A percentile compares a stretch with the other conserved stretches of the same genome.
These are phyloP conservation scores for Phialophora expanda DNA, from an alignment of 2,329 filamentous ascomycete species.

Conservation along the genomic window DNA sequence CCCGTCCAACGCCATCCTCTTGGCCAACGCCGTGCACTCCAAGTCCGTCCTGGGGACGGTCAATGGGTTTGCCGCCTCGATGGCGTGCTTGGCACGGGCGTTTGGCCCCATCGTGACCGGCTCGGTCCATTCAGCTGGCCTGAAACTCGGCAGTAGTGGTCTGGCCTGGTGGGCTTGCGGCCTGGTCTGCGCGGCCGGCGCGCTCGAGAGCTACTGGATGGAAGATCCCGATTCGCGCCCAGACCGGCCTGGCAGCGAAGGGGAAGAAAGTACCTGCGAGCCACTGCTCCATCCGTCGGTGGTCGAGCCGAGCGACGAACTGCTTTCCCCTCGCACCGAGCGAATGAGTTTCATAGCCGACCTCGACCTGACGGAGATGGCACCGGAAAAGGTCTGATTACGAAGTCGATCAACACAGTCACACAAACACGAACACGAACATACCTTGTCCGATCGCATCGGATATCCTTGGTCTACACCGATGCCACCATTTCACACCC, in stretches of 20 bases:
- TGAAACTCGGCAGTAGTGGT: conserved; percentile 80
- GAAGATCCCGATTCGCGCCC: conserved; percentile 63
- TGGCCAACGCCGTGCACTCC: conserved; percentile 85
- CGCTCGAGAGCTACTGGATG: conserved; percentile 75
- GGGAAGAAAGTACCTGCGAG: conserved; percentile 45
- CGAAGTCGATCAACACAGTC: not conserved
- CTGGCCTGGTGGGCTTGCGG: conserved; percentile 93
- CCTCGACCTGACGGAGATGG: conserved; percentile 34
- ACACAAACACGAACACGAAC: not conserved
- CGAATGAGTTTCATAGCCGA: conserved; percentile 31
- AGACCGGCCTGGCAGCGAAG: conserved; percentile 51
- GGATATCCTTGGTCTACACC: not conserved
- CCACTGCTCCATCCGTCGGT: conserved; percentile 41
- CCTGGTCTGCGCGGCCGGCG: conserved; percentile 74
- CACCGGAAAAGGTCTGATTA: conserved; percentile 23
- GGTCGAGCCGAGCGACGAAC: conserved; percentile 31
- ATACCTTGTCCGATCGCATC: not conserved
- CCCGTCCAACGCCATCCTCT: conserved; percentile 84
- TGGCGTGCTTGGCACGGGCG: conserved; percentile 84
- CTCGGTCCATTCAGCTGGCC: conserved; percentile 78
- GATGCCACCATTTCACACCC: not conserved
- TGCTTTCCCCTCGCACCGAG: conserved; percentile 15
- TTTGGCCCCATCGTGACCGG: conserved; percentile 90
- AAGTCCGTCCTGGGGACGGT: conserved; percentile 85
- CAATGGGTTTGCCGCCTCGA: conserved; percentile 89